Percentiles rank a stretch among this genome's conserved stretches.
phyloP scores from a whole-genome alignment of 192 early-diverging fungal species.

The Coemansia sp. region DNA sequence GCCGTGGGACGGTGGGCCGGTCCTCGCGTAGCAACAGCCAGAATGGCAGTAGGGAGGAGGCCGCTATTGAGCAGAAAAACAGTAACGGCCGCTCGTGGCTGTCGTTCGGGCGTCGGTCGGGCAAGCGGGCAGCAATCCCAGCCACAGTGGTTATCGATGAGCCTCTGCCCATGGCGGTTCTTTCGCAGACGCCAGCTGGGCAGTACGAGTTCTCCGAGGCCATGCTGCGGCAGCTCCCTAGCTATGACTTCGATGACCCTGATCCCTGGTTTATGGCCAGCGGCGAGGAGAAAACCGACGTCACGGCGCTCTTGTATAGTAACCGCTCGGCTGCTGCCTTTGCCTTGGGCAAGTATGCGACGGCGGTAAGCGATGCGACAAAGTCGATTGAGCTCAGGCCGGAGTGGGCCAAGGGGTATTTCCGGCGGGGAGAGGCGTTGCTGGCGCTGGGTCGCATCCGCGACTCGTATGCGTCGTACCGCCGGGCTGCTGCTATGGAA shows the following conservation, averaged over 20 bases:
- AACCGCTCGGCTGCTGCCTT: constrained; percentile 45
- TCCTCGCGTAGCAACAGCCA: background rate
- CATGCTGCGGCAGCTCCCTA: constrained; percentile 30
- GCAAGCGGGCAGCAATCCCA: background rate
- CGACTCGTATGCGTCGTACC: constrained; percentile 52
- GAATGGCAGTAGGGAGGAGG: background rate
- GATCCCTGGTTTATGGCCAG: constrained; percentile 27
- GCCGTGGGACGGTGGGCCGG: background rate
- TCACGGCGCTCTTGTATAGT: constrained; percentile 43
- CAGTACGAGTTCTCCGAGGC: constrained; percentile 38
- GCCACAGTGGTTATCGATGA: constrained; percentile 30
- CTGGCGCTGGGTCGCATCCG: constrained; percentile 53
- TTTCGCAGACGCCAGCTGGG: constrained; percentile 29
- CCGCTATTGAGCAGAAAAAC: constrained; percentile 2
- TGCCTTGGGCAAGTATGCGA: constrained; percentile 39
- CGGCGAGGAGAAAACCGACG: constrained; percentile 34
- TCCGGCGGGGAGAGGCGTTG: constrained; percentile 60
- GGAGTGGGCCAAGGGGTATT: constrained; percentile 60
- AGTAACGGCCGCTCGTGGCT: constrained; percentile 17
- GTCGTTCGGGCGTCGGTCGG: constrained; percentile 4
- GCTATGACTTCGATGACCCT: background rate
- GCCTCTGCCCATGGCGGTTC: constrained; percentile 24
- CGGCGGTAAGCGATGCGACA: constrained; percentile 36
- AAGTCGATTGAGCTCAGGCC: constrained; percentile 26
- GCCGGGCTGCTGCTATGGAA: constrained; percentile 50